phyloP scores from a whole-genome alignment of 495 filamentous ascomycete genomes.

The Neurospora discreta region DNA sequence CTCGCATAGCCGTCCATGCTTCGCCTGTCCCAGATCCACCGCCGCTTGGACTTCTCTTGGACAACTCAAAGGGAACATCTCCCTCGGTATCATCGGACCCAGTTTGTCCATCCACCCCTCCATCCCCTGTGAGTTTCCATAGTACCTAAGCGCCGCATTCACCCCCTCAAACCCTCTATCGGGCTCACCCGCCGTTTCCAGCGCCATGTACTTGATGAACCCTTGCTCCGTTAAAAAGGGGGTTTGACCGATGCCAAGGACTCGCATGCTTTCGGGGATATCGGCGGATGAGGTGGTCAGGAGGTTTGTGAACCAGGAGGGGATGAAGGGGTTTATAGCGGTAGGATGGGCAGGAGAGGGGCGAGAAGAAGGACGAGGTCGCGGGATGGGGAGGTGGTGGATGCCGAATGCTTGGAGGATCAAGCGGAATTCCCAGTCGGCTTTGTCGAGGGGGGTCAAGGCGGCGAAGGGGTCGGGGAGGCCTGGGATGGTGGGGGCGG shows the following conservation, averaged over 20 bases:
- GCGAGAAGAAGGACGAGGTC: not conserved
- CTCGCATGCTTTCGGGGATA: not conserved
- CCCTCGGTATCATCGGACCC: not conserved
- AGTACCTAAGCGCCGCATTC: not conserved
- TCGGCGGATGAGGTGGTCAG: not conserved
- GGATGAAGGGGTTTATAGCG: not conserved
- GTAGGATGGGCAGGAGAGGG: not conserved
- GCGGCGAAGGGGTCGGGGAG: not conserved
- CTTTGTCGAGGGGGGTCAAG: not conserved
- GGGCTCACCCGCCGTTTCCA: not conserved
- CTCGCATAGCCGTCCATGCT: not conserved
- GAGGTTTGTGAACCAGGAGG: not conserved
- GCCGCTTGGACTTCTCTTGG: not conserved
- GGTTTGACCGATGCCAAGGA: not conserved
- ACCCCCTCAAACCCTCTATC: not conserved
- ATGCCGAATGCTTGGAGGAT: not conserved
- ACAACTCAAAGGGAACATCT: not conserved
- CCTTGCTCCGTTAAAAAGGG: not conserved
- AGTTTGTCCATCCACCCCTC: not conserved
- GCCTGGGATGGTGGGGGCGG: not conserved
- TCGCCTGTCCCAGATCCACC: not conserved
- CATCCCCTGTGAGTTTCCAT: too few species aligned
- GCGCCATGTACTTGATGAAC: not conserved
- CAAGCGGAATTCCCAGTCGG: not conserved
- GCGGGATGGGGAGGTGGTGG: not conserved